Evolutionary conservation across 2,329 filamentous ascomycete species (phyloP), one percentile per base, ranked within the genome.

Genomic region (Claviceps spartinae): DNA sequence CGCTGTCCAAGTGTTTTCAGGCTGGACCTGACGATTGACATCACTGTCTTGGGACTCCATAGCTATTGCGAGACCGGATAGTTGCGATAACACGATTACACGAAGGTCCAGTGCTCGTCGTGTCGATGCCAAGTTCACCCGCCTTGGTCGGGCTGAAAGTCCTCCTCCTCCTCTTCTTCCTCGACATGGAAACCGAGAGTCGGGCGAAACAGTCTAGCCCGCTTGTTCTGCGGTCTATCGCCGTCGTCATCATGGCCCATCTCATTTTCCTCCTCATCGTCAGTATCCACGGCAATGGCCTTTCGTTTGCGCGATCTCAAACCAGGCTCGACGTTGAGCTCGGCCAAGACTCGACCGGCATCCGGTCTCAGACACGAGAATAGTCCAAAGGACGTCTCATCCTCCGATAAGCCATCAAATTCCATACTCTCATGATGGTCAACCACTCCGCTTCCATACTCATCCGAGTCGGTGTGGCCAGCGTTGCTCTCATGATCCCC

Each of bases 221-320:
- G 30, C 41, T 52, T 52, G 9, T 30, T 24, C 3, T 18, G 49
- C 14, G 37, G 3, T 52, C 26, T 30, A 30, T 4, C 8, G 8
- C 26, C 49, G 2, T 49, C 57, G 0, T 59, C 59, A 0, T 61
- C 59, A 16, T 63, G 61, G 5, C 65, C 63, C 8, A 66, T 65
- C 0, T 41, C 37, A 51, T 38, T 42, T 0, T 49, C 58, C 0
- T 67, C 66, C 0, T 48, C 22, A 50, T 41, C 47, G 1, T 48
- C 20, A 24, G 64, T 66, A n/a, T 67, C 67, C 0, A 57, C 52
- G 0, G 67, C 58, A 20, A 38, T 2, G 63, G 57, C 3, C 56
- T 62, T 50, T 1, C 64, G 61, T 44, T 66, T 67, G 5, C 56
- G 56, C 8, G 58, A 55, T 7, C 62, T 53, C 44, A 14, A 8